A percentile compares a stretch with the other conserved stretches of the same genome.
These are phyloP conservation scores for Luffa acutangula DNA, from an alignment of 306 rosid genomes.

Conservation along the genomic window DNA sequence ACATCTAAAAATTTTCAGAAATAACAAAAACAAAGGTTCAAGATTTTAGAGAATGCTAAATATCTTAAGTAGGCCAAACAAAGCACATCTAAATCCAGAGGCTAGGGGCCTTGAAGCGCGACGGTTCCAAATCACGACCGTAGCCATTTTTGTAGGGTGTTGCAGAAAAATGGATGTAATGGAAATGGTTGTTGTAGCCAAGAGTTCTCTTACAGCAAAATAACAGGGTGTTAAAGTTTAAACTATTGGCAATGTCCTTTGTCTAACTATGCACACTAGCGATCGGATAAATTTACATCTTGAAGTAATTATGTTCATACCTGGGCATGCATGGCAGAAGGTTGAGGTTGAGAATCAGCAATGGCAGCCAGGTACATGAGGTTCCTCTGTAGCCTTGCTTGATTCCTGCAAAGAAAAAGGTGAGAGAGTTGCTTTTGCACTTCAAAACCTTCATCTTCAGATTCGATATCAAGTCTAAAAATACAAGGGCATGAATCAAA, in stretches of 20 bases:
- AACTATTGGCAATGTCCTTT: background rate
- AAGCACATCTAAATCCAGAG: background rate
- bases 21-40: too few relatives aligned
- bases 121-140: background rate
- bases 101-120: background rate
- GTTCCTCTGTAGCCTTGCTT: conserved; percentile 92
- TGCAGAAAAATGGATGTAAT: background rate
- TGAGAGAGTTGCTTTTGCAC: background rate
- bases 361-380: conserved; percentile 98
- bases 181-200: background rate
- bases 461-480: background rate
- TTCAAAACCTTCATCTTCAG: background rate
- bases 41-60: too few relatives aligned
- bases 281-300: background rate
- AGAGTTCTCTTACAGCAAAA: background rate
- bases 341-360: conserved; percentile 99
- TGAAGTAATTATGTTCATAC: conserved; percentile 22
- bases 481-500: background rate
- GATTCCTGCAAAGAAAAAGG: conserved; percentile 47
- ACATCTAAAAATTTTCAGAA: too few relatives aligned
- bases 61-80: background rate
- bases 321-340: conserved; percentile 77
- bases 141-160: background rate
- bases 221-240: background rate
- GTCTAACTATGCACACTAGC: background rate